These are phyloP conservation scores for Oryza meridionalis DNA, from an alignment of 176 grass and related monocot species.

Conservation along the genomic window DNA sequence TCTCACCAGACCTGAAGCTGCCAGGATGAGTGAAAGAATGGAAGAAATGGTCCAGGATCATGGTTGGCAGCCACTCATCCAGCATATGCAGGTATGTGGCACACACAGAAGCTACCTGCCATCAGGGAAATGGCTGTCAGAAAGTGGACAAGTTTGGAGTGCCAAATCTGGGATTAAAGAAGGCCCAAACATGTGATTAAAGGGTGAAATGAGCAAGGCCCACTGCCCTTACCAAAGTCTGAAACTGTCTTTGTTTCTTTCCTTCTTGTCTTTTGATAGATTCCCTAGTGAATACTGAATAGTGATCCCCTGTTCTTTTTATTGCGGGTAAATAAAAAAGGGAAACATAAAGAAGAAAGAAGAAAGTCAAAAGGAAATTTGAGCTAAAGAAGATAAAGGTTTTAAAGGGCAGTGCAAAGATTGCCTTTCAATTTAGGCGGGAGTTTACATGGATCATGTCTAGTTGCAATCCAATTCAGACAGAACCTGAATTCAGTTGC, in stretches of 20 bases:
- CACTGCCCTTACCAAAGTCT: neutral
- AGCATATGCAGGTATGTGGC: neutral
- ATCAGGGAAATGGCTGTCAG: constrained; percentile 10
- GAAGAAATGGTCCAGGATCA: constrained; percentile 4
- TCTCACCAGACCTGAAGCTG: neutral
- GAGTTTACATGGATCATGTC: constrained; percentile 31
- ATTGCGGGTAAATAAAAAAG: neutral
- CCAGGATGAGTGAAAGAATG: constrained; percentile 8
- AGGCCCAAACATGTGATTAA: constrained; percentile 30
- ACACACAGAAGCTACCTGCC: neutral
- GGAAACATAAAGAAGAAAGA: neutral
- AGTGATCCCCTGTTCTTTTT: constrained; percentile 23
- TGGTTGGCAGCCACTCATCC: neutral
- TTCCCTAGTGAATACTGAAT: constrained; percentile 14
- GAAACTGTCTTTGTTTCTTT: constrained; percentile 31
- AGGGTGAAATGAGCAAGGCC: constrained; percentile 7
- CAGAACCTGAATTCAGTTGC: neutral
- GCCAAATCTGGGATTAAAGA: constrained; percentile 33
- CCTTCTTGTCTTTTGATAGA: constrained; percentile 33
- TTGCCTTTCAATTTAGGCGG: constrained; percentile 39
- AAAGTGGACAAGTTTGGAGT: constrained; percentile 16
- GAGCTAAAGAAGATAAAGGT: neutral
- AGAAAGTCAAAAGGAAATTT: neutral
- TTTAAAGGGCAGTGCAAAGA: constrained; percentile 8
- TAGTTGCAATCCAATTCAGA: neutral